Percentiles rank a stretch among this genome's conserved stretches.
phyloP scores from a whole-genome alignment of 495 filamentous ascomycete species.

The Neurospora sp. region DNA sequence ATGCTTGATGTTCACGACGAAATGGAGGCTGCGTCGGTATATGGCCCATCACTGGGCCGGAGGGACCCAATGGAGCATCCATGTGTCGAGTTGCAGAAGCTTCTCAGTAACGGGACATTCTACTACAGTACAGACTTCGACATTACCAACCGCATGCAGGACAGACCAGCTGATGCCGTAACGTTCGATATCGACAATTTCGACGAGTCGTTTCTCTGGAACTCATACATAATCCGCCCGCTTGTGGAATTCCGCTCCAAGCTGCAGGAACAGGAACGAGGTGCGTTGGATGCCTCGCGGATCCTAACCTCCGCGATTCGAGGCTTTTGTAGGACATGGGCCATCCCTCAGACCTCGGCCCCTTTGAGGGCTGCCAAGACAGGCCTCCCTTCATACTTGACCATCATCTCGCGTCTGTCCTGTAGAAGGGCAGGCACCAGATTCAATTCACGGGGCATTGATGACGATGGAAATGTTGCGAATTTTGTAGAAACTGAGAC shows the following conservation, averaged over 20 bases:
- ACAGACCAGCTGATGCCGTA: constrained; percentile 52
- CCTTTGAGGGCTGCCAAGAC: constrained; percentile 47
- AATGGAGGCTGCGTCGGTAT: constrained; percentile 38
- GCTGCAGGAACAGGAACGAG: constrained; percentile 59
- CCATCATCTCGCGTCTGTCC: constrained; percentile 83
- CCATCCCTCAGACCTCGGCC: constrained; percentile 53
- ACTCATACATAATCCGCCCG: constrained; percentile 93
- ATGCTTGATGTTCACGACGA: constrained; percentile 42
- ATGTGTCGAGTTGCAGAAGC: constrained; percentile 78
- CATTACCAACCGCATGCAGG: constrained; percentile 84
- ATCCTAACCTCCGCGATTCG: constrained; percentile 90
- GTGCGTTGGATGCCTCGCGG: constrained; percentile 67
- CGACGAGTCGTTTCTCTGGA: constrained; percentile 90
- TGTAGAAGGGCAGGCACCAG: constrained; percentile 87
- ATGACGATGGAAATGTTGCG: constrained; percentile 93
- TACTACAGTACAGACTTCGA: constrained; percentile 98
- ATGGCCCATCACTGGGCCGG: constrained; percentile 48
- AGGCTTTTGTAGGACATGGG: constrained; percentile 77
- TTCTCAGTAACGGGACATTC: constrained; percentile 89
- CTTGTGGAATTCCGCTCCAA: constrained; percentile 80
- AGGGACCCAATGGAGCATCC: constrained; percentile 74
- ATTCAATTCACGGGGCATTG: constrained; percentile 93
- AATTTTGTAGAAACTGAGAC: constrained; percentile 69
- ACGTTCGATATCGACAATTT: constrained; percentile 74
- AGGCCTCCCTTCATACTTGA: constrained; percentile 73